Evolutionary conservation across 768 basidiomycete genomes (phyloP).

Genomic region (Amanita pallidorosea): DNA sequence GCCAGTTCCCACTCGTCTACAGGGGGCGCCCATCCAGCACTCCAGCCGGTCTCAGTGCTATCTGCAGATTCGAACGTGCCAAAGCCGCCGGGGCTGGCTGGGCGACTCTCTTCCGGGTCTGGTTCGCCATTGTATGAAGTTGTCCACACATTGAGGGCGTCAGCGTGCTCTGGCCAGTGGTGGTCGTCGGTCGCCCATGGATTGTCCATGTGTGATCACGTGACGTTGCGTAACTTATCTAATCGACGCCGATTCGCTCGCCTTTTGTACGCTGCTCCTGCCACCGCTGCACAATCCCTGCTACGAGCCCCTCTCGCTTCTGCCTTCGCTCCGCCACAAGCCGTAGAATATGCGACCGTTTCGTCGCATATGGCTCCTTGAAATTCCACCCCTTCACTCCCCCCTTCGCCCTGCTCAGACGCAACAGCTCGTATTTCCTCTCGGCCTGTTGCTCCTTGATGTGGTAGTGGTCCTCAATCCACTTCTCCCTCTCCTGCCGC

Average conservation of each 20-base stretch:
- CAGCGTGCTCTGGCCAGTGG: conserved; percentile 30
- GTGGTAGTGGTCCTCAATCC: conserved; percentile 54
- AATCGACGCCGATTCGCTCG: conserved; percentile 12
- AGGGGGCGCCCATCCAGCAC: conserved; percentile 26
- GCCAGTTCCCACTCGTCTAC: conserved; percentile 64
- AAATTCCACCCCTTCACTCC: conserved; percentile 28
- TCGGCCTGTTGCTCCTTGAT: conserved; percentile 25
- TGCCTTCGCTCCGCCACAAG: conserved; percentile 30
- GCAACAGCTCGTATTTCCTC: conserved; percentile 27
- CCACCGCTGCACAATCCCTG: conserved; percentile 23
- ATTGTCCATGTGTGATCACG: conserved; percentile 46
- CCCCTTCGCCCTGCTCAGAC: conserved; percentile 24
- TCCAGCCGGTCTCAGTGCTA: conserved; percentile 30
- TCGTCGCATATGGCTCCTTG: conserved; percentile 30
- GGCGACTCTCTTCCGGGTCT: conserved; percentile 20
- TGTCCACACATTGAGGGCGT: conserved; percentile 6
- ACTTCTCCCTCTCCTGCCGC: conserved; percentile 42
- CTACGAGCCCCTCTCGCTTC: conserved; percentile 27
- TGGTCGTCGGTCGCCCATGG: conserved; percentile 53
- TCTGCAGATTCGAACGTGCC: conserved; percentile 45
- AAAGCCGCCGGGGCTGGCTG: conserved; percentile 42
- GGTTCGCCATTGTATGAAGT: background rate
- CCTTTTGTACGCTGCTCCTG: conserved; percentile 22
- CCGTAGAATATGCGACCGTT: conserved; percentile 34
- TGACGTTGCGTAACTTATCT: background rate